Conservation (phyloP, 1,139 yeast species). For the Saccharomyces hybrid region DNA sequence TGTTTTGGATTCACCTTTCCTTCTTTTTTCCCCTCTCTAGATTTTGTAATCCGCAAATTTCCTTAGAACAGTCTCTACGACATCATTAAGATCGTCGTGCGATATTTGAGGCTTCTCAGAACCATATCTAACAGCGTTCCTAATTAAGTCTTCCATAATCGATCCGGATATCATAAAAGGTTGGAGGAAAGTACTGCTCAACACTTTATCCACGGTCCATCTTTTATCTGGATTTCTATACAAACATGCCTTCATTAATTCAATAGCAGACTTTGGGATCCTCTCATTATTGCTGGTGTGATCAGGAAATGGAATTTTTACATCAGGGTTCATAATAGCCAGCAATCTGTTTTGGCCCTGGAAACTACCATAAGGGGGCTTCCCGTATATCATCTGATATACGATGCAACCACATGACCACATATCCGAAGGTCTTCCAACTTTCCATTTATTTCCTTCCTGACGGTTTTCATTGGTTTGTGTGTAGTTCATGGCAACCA, state of each 20-base stretch:
- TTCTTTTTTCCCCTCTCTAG: not conserved
- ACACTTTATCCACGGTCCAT: slow-evolving; percentile 55
- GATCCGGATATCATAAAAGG: slow-evolving; percentile 68
- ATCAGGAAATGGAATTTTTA: slow-evolving; percentile 63
- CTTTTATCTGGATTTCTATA: slow-evolving; percentile 65
- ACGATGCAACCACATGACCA: slow-evolving; percentile 98
- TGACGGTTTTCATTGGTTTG: slow-evolving; percentile 26
- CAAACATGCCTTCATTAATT: slow-evolving; percentile 66
- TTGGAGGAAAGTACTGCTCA: slow-evolving; percentile 53
- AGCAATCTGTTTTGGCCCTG: slow-evolving; percentile 72
- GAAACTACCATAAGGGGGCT: slow-evolving; percentile 81
- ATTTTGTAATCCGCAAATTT: slow-evolving; percentile 17
- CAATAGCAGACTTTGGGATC: slow-evolving; percentile 66
- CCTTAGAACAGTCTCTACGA: slow-evolving; percentile 50
- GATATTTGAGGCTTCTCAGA: slow-evolving; percentile 37
- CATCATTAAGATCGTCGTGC: slow-evolving; percentile 37
- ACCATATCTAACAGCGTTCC: slow-evolving; percentile 70
- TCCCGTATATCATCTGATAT: slow-evolving; percentile 92
- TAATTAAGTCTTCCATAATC: slow-evolving; percentile 64
- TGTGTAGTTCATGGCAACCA: slow-evolving; percentile 49
- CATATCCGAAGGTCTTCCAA: slow-evolving; percentile 91
- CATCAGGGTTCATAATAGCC: slow-evolving; percentile 83
- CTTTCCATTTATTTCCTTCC: slow-evolving; percentile 65
- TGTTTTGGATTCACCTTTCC: not conserved
- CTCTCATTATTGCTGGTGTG: slow-evolving; percentile 53